Evolutionary conservation across 2,329 filamentous ascomycete species (phyloP).

Genomic region (Colletotrichum plurivorum): DNA sequence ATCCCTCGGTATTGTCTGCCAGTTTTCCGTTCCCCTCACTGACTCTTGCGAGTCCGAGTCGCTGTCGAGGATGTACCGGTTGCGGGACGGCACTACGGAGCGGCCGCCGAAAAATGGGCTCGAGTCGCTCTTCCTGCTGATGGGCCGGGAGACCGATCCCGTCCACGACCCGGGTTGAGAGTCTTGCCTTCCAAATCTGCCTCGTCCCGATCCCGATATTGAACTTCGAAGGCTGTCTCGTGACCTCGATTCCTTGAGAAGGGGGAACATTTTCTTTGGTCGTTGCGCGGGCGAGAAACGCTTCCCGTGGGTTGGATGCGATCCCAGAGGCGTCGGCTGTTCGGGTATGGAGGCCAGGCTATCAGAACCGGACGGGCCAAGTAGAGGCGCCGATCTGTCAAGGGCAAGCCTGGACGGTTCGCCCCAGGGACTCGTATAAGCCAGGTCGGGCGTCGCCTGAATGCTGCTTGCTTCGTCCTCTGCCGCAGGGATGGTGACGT

Average conservation of each 20-base stretch:
- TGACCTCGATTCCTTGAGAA: conserved; percentile 15
- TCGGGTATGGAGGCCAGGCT: conserved; percentile 40
- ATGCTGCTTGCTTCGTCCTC: conserved; percentile 41
- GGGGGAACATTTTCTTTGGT: conserved; percentile 7
- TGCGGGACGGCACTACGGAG: conserved; percentile 38
- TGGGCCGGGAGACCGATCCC: conserved; percentile 35
- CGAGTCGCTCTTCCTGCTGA: conserved; percentile 40
- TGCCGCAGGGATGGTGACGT: conserved; percentile 47
- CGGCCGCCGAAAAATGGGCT: conserved; percentile 41
- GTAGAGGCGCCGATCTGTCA: conserved; percentile 6
- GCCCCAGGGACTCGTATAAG: conserved; percentile 40
- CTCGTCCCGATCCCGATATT: conserved; percentile 28
- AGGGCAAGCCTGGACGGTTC: conserved; percentile 34
- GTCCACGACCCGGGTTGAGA: conserved; percentile 32
- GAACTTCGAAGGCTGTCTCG: conserved; percentile 27
- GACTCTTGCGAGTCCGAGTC: conserved; percentile 33
- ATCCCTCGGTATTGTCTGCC: conserved; percentile 36
- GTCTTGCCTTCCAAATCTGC: conserved; percentile 28
- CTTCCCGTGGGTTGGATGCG: conserved; percentile 34
- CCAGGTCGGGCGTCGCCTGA: conserved; percentile 44
- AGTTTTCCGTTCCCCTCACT: conserved; percentile 30
- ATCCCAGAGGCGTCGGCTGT: conserved; percentile 30
- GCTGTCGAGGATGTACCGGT: conserved; percentile 32
- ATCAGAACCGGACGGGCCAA: conserved; percentile 28
- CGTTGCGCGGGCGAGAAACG: conserved; percentile 31